Base-by-base conservation (phyloP, 73 alveolate species). In the Blepharisma japonicum region DNA sequence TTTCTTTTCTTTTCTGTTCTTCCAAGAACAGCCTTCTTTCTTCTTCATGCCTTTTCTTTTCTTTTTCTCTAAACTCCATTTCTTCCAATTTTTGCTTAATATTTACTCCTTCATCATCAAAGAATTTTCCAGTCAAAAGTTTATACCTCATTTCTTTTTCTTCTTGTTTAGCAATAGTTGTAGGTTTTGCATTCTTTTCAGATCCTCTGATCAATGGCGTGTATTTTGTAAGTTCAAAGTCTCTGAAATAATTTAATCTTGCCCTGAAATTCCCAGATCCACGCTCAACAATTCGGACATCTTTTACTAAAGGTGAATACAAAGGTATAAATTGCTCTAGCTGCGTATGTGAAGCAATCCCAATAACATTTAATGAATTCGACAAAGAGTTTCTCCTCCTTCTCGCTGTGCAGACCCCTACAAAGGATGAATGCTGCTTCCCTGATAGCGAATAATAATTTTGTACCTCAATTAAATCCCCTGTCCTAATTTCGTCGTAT, bases 131-230 rank as follows among this genome's bases (percentile, higher is more conserved):
- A 2, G 14, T 61, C 47, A 61, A 9, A 25, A 61, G 18, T 61
- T 61, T 61, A 18, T 61, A 25, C 46, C 74, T 61, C 74, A 61
- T 61, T 20, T n/a, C 74, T 9, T 61, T 61, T 61, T 61, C 74
- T 25, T 14, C 46, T 61, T 20, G 14, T 39, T 61, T 61, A 0
- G 74, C 74, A 20, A 61, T 14, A 25, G 1, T 0, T 14, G 74
- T 18, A 61, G 46, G 74, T 5, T 25, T 25, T 25, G 0, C 4
- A 2, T 25, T n/a, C 14, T 25, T n/a, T n/a, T 14, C 18, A 25
- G 18, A n/a, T 2, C 49, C 38, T 61, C 47, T 61, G 14, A 14
- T 61, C 48, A 61, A 61, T 2, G 74, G 5, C 23, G 38, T 61
- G 23, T 61, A 61, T 39, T n/a, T 25, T 18, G 74, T 61, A 48